These are phyloP conservation scores for Prorocentrum cordatum DNA, from an alignment of 169 alveolate species.

Conservation along the genomic window DNA sequence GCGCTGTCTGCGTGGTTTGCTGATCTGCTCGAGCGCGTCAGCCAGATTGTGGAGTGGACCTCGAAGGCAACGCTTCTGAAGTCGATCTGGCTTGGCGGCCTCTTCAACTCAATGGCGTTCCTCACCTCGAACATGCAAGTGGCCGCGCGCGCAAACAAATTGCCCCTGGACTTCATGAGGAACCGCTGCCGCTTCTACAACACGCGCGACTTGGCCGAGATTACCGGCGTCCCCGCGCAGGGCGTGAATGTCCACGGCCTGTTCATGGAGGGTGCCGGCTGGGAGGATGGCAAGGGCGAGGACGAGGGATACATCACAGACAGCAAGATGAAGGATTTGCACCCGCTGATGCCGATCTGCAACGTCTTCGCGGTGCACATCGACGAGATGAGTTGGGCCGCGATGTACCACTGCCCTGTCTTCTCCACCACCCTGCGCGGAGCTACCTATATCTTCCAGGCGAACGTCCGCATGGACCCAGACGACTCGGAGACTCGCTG, in stretches of 20 bases:
- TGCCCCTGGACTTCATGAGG: slow-evolving; percentile 64
- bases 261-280: slow-evolving; percentile 50
- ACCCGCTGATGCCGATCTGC: slow-evolving; percentile 48
- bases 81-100: slow-evolving; percentile 40
- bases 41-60: slow-evolving; percentile 82
- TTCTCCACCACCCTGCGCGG: slow-evolving; percentile 42
- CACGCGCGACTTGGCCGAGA: slow-evolving; percentile 41
- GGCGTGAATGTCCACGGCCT: slow-evolving; percentile 55
- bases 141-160: slow-evolving; percentile 25
- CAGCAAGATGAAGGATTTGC: slow-evolving; percentile 59
- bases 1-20: slow-evolving; percentile 82
- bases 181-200: slow-evolving; percentile 57
- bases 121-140: slow-evolving; percentile 69
- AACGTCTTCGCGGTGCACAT: slow-evolving; percentile 63
- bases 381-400: slow-evolving; percentile 41
- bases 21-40: slow-evolving; percentile 83
- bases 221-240: slow-evolving; percentile 32
- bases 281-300: slow-evolving; percentile 65
- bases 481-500: slow-evolving; percentile 57
- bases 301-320: slow-evolving; percentile 67
- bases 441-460: slow-evolving; percentile 43
- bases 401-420: slow-evolving; percentile 64
- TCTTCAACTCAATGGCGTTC: slow-evolving; percentile 67
- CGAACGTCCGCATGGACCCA: slow-evolving; percentile 62
- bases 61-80: slow-evolving; percentile 79